Conservation (phyloP, 2,329 filamentous ascomycete genomes). For the Colletotrichum tofieldiae region DNA sequence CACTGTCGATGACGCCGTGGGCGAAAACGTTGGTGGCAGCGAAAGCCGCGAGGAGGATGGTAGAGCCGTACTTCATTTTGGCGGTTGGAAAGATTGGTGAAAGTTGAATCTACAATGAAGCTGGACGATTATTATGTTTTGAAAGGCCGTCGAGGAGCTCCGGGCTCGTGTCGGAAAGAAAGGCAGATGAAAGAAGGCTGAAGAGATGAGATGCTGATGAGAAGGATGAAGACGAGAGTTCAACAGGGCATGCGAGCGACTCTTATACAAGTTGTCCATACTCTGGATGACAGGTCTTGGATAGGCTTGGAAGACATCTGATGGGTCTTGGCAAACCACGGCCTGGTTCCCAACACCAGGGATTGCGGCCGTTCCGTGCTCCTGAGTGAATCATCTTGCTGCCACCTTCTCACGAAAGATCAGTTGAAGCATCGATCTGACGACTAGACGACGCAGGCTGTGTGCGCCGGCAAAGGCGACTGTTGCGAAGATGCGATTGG, state of each 20-base stretch:
- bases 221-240: slow-evolving; percentile 5
- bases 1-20: slow-evolving; percentile 71
- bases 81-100: slow-evolving; percentile 36
- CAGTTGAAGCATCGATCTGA: slow-evolving; percentile 43
- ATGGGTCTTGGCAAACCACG: slow-evolving; percentile 38
- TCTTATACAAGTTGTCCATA: slow-evolving; percentile 40
- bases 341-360: slow-evolving; percentile 22
- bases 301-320: slow-evolving; percentile 31
- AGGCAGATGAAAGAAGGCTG: slow-evolving; percentile 38
- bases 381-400: slow-evolving; percentile 31
- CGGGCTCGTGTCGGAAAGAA: slow-evolving; percentile 42
- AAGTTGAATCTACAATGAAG: slow-evolving; percentile 17
- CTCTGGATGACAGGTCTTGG: slow-evolving; percentile 41
- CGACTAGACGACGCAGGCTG: slow-evolving; percentile 21
- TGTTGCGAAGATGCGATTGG: slow-evolving; percentile 40
- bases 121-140: slow-evolving; percentile 22
- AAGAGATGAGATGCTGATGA: slow-evolving; percentile 40
- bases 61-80: slow-evolving; percentile 44
- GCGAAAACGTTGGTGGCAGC: slow-evolving; percentile 63
- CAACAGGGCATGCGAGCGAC: slow-evolving; percentile 29
- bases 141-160: slow-evolving; percentile 35
- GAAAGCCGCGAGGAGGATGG: slow-evolving; percentile 58
- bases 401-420: slow-evolving; percentile 35
- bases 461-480: slow-evolving; percentile 11
- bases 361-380: slow-evolving; percentile 11